These are phyloP conservation scores for Fusarium albosuccineum DNA, from an alignment of 2,329 filamentous ascomycete species.

Conservation along the genomic window DNA sequence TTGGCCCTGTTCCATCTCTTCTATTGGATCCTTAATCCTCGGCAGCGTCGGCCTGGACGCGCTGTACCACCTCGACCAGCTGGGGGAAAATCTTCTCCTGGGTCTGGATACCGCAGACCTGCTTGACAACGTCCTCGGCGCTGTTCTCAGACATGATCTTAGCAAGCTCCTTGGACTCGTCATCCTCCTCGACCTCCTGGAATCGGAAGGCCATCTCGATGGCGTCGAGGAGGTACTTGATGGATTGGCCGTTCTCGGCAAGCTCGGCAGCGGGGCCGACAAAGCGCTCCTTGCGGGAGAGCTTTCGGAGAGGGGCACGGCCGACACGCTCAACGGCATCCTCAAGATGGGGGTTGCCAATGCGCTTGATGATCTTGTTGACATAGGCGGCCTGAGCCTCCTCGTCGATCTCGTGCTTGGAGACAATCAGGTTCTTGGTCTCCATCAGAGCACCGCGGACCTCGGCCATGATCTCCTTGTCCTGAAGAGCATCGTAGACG, in stretches of 20 bases:
- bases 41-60: slow-evolving; percentile 77
- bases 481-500: slow-evolving; percentile 88
- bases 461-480: slow-evolving; percentile 82
- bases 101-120: slow-evolving; percentile 85
- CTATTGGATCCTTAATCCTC: slow-evolving; percentile 56
- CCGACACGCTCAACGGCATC: slow-evolving; percentile 96
- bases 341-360: slow-evolving; percentile 92
- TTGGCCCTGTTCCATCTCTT: slow-evolving; percentile 27
- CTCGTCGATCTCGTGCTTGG: slow-evolving; percentile 84
- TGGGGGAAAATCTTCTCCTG: slow-evolving; percentile 82
- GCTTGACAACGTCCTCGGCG: slow-evolving; percentile 79
- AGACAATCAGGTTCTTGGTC: slow-evolving; percentile 86
- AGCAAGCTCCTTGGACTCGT: slow-evolving; percentile 88
- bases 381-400: slow-evolving; percentile 88
- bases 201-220: slow-evolving; percentile 95
- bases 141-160: slow-evolving; percentile 83
- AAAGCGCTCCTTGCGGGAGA: slow-evolving; percentile 95
- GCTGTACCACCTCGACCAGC: slow-evolving; percentile 82
- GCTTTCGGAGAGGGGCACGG: slow-evolving; percentile 92
- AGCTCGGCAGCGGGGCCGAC: slow-evolving; percentile 91
- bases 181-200: slow-evolving; percentile 92
- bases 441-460: slow-evolving; percentile 86
- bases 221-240: slow-evolving; percentile 80
- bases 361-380: slow-evolving; percentile 90
- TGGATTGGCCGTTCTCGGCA: slow-evolving; percentile 81